Base-by-base conservation (phyloP, 164 flowering plant species). In the Liriodendron chinense region DNA sequence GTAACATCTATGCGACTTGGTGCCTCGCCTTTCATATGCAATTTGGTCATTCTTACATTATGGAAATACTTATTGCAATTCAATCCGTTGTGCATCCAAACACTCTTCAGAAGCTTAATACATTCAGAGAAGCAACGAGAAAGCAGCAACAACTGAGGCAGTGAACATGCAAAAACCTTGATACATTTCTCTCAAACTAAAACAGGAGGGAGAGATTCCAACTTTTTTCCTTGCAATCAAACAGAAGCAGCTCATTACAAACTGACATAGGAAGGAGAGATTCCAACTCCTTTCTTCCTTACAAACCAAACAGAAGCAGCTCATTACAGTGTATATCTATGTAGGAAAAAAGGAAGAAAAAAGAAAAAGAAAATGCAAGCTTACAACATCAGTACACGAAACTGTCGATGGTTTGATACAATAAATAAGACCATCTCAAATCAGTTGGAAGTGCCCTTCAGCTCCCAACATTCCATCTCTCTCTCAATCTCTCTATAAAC, bases 381-480 rank as follows among this genome's bases (percentile, higher is more conserved):
- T 23, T 7, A 24, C 10, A 9, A 66, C 1, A 66, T 14, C n/a
- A 63, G 65, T 63, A 63, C 65, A 63, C 65, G 18, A 66, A 66
- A 26, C 47, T 66, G n/a, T 4, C 12, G 43, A 18, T 9, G 20
- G 69, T 26, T 66, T 66, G 43, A 10, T 66, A 25, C 47, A 25
- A 66, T 13, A 66, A 66, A 66, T 18, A 28, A 24, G 47, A 28
- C 43, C 69, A 24, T 24, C 16, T 66, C 20, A 64, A 20, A 66
- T 28, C 69, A 4, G 69, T 28, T 16, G 69, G 69, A 66, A 28
- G 69, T 34, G 18, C 47, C 34, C 69, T 66, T 66, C 48, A 18
- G 8, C 69, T 66, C 69, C 69, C 69, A 66, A 66, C 34, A 26
- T 66, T 28, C 47, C 26, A 12, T 28, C 18, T 66, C 48, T 66